Conservation (phyloP, 2,329 filamentous ascomycete genomes). For the Fusarium cyanostomum region DNA sequence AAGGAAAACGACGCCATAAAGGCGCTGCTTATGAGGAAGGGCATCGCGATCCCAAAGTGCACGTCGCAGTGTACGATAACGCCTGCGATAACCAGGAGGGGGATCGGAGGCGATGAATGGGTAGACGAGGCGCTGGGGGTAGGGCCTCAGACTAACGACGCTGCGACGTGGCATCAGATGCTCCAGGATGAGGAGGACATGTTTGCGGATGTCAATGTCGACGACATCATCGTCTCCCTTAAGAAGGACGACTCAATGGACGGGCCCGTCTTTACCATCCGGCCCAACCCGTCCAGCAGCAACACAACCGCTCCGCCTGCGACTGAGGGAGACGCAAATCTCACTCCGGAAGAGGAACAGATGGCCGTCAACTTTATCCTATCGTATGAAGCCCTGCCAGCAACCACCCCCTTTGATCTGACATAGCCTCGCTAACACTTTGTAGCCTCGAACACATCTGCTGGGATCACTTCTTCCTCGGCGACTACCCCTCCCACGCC, state of each 20-base stretch:
- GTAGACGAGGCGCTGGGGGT: conserved; percentile 30
- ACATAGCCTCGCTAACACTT: conserved; percentile 7
- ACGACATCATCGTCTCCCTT: conserved; percentile 54
- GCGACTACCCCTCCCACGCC: conserved; percentile 50
- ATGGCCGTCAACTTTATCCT: conserved; percentile 64
- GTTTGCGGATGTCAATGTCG: conserved; percentile 49
- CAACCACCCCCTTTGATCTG: background rate
- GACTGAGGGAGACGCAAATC: conserved; percentile 38
- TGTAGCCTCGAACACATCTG: conserved; percentile 62
- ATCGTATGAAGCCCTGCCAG: conserved; percentile 52
- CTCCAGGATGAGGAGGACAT: conserved; percentile 35
- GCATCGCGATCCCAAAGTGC: conserved; percentile 30
- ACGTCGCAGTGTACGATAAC: conserved; percentile 15
- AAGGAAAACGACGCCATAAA: conserved; percentile 57
- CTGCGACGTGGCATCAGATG: background rate
- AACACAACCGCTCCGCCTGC: conserved; percentile 29
- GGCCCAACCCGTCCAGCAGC: conserved; percentile 39
- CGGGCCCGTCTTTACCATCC: conserved; percentile 56
- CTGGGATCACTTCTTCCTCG: conserved; percentile 59
- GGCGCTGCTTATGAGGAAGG: conserved; percentile 44
- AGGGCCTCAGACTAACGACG: background rate
- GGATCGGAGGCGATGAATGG: conserved; percentile 19
- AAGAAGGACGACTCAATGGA: conserved; percentile 53
- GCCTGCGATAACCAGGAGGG: background rate
- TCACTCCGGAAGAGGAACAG: conserved; percentile 54